Conservation (phyloP, 306 rosid species). For the Myrica gale region DNA sequence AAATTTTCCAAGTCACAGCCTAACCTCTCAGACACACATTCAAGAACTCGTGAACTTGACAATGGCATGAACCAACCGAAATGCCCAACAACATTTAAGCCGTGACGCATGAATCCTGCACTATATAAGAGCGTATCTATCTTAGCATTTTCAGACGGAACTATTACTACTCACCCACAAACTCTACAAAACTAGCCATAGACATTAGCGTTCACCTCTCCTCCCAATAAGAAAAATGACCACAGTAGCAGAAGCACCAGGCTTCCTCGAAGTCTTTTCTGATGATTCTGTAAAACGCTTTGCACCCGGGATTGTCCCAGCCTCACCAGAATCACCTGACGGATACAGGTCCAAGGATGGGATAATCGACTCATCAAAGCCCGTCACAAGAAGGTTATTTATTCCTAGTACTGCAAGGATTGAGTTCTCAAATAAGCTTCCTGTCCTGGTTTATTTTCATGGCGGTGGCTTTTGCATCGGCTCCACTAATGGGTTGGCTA, state of each 20-base stretch:
- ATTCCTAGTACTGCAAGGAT: slow-evolving; percentile 36
- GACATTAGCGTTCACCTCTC: too few relatives aligned
- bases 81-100: slow-evolving; percentile 14
- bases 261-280: slow-evolving; percentile 55
- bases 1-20: background rate
- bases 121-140: background rate
- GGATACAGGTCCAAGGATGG: slow-evolving; percentile 66
- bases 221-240: slow-evolving; percentile 42
- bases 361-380: slow-evolving; percentile 50
- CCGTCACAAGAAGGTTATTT: slow-evolving; percentile 63
- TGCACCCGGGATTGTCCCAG: slow-evolving; percentile 36
- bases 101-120: slow-evolving; percentile 10
- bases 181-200: background rate
- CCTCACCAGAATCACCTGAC: slow-evolving; percentile 32
- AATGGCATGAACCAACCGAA: slow-evolving; percentile 42
- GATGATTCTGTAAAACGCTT: slow-evolving; percentile 75
- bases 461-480: slow-evolving; percentile 95
- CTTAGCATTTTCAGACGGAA: background rate
- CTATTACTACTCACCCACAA: background rate
- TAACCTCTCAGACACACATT: background rate
- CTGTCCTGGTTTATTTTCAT: slow-evolving; percentile 74
- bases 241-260: slow-evolving; percentile 56
- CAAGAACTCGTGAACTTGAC: slow-evolving; percentile 13
- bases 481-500: slow-evolving; percentile 82
- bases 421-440: slow-evolving; percentile 26